Evolutionary conservation across 352 stramenopile species (phyloP), one percentile per base, ranked within the genome.

Genomic region (Pelagophyceae sp.): DNA sequence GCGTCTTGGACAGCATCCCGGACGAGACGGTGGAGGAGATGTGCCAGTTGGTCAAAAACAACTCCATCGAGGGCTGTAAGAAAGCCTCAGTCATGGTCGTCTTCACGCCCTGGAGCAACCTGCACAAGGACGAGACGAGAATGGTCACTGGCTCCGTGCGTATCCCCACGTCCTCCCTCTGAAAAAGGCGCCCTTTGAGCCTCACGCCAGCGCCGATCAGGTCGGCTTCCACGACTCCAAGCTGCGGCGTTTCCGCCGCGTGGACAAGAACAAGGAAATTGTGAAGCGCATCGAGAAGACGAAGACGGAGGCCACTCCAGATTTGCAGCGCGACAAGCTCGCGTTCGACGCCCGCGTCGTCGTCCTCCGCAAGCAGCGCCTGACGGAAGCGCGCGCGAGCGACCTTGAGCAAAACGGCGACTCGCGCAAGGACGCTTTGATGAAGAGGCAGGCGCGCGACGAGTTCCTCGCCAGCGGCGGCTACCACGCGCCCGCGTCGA

Each of bases 11-110:
- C 70, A 82, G 88, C 51, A 87, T 91, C 60, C 71, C 83, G 6
- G 80, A 87, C 67, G 29, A 19, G 15, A 82, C 87, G 63, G 51
- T 91, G 40, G 38, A 83, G n/a, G 83, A 91, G 78, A 88, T 83
- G 76, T 79, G 79, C n/a, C 81, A 82, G 23, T 75, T 91, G 15
- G 82, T 87, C 38, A 91, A 91, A 63, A 82, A 82, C 15, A 91
- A 91, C 80, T 85, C 79, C 51, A 91, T 91, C 72, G 35, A 76
- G 75, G 86, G 86, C 63, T 90, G 84, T 61, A 91, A 90, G 76
- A 80, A 79, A 32, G 75, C 31, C 15, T 31, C 0, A 6, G 85
- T 89, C 17, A 85, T 86, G 58, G 79, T 91, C 20, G 83, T 91
- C 15, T 91, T 87, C 65, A 89, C 86, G 29, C 75, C 84, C 79